These are phyloP conservation scores for Verruconis gallopava DNA, from an alignment of 2,329 filamentous ascomycete species.

Conservation along the genomic window DNA sequence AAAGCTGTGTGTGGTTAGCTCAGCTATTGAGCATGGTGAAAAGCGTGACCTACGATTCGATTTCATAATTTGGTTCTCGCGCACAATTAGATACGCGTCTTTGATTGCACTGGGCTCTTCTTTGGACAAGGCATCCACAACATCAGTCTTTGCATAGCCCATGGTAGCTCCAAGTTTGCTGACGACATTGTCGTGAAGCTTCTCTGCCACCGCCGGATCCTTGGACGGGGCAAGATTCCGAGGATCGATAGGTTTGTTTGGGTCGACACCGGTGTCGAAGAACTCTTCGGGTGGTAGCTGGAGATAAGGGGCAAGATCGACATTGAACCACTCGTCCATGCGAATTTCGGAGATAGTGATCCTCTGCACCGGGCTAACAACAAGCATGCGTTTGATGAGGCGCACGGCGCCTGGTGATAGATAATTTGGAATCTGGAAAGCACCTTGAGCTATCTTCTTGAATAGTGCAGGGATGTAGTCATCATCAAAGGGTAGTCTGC, in stretches of 20 bases:
- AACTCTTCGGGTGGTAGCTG: conserved; percentile 83
- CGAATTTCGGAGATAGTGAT: conserved; percentile 91
- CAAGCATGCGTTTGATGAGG: conserved; percentile 85
- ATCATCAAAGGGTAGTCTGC: conserved; percentile 82
- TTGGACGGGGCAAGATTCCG: conserved; percentile 70
- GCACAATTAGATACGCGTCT: conserved; percentile 94
- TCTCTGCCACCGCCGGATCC: conserved; percentile 60
- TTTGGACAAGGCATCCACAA: conserved; percentile 82
- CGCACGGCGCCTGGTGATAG: conserved; percentile 71
- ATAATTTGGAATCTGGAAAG: conserved; percentile 84
- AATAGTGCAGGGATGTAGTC: conserved; percentile 96
- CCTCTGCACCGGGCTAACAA: conserved; percentile 87
- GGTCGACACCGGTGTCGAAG: conserved; percentile 84
- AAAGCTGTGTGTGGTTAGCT: conserved; percentile 29
- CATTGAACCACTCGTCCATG: conserved; percentile 85
- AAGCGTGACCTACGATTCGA: conserved; percentile 59
- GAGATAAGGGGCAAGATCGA: conserved; percentile 75
- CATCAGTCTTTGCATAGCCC: conserved; percentile 91
- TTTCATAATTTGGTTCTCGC: conserved; percentile 96
- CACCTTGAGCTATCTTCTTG: conserved; percentile 91
- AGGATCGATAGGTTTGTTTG: conserved; percentile 78
- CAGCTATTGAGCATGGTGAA: conserved; percentile 10
- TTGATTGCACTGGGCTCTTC: conserved; percentile 96
- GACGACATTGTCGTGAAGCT: conserved; percentile 82
- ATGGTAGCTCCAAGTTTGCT: conserved; percentile 95